Percentiles rank a stretch among this genome's conserved stretches.
Evolutionary conservation across 2,329 filamentous ascomycete species (phyloP).

Genomic region (Colletotrichum liriopes): DNA sequence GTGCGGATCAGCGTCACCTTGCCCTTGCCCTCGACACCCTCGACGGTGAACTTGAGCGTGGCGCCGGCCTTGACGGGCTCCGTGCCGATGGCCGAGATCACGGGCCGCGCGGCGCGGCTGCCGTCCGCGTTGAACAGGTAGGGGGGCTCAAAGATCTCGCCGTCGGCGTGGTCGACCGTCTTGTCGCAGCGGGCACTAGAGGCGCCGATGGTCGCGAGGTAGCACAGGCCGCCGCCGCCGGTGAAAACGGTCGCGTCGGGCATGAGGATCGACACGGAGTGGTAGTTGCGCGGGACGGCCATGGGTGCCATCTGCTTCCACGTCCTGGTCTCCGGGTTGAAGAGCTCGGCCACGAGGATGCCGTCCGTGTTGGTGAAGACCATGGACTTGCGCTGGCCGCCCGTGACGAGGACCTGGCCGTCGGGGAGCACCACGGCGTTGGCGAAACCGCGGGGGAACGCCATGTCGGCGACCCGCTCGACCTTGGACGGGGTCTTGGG

Average conservation of each 20-base stretch:
- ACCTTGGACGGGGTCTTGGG: conserved; percentile 47
- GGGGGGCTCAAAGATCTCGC: conserved; percentile 68
- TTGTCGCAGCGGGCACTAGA: conserved; percentile 55
- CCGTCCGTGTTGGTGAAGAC: conserved; percentile 63
- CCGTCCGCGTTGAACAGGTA: conserved; percentile 68
- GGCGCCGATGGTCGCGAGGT: conserved; percentile 42
- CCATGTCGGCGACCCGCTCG: conserved; percentile 52
- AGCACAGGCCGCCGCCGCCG: conserved; percentile 69
- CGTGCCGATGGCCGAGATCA: conserved; percentile 53
- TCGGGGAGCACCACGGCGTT: conserved; percentile 65
- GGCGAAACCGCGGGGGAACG: conserved; percentile 58
- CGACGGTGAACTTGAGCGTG: conserved; percentile 46
- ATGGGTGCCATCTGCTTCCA: conserved; percentile 57
- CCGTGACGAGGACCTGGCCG: conserved; percentile 63
- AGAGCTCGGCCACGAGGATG: conserved; percentile 62
- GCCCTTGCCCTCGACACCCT: conserved; percentile 52
- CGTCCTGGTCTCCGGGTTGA: conserved; percentile 57
- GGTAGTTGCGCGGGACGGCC: conserved; percentile 63
- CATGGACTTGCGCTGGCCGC: conserved; percentile 60
- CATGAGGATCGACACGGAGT: conserved; percentile 64
- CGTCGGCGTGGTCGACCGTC: conserved; percentile 67
- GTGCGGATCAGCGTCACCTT: conserved; percentile 63
- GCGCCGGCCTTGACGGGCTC: conserved; percentile 47
- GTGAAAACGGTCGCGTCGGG: conserved; percentile 66
- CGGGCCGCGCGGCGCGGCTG: conserved; percentile 56